Conservation (phyloP, 306 rosid genomes). For the Parietaria judaica region DNA sequence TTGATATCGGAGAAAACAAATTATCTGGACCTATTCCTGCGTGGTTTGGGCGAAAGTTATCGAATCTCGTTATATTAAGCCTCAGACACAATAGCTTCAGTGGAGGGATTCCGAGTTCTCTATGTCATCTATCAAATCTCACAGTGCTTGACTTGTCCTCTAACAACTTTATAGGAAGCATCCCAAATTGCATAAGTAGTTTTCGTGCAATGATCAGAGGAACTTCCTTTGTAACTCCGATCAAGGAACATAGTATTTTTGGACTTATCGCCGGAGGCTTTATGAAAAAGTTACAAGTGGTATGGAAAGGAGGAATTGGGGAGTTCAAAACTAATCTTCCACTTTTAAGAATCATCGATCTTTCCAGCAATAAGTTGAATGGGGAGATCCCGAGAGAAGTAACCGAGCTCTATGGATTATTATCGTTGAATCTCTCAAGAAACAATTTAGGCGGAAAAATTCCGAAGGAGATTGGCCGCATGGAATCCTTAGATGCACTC, state of each 20-base stretch:
- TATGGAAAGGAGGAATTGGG: not conserved
- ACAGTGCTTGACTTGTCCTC: conserved; percentile 15
- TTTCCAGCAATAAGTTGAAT: not conserved
- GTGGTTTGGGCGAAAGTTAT: not conserved
- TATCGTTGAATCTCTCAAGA: not conserved
- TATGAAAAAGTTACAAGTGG: not conserved
- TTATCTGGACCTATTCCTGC: conserved; percentile 1
- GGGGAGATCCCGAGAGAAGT: conserved; percentile 4
- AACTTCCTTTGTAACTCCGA: too few relatives aligned
- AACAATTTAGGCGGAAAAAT: conserved; percentile 3
- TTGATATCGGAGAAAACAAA: conserved; percentile 14
- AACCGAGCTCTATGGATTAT: not conserved
- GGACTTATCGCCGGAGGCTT: not conserved
- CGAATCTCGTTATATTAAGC: not conserved
- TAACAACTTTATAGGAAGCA: not conserved
- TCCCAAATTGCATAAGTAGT: not conserved
- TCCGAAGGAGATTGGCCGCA: not conserved
- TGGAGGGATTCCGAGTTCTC: not conserved
- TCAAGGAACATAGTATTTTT: too few relatives aligned
- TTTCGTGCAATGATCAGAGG: not conserved
- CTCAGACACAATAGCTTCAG: conserved; percentile 4
- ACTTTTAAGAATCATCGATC: not conserved
- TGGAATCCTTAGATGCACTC: conserved; percentile 5
- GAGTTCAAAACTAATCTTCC: not conserved
- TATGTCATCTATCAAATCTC: not conserved